A percentile compares a stretch with the other conserved stretches of the same genome.
phyloP scores from a whole-genome alignment of 116 monocot species.

The Zostera marina region DNA sequence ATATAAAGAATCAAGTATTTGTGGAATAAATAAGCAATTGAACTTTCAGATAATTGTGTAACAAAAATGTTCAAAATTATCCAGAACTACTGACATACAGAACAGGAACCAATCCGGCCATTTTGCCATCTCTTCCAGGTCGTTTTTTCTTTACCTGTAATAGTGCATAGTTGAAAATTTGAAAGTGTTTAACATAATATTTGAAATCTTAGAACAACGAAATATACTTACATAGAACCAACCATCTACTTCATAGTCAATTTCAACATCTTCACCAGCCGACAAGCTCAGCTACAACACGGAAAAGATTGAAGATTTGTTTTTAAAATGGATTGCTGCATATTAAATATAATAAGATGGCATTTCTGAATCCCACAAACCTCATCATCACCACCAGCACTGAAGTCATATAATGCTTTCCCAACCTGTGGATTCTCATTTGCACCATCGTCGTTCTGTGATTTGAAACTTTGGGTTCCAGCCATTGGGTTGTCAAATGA shows the following conservation, averaged over 20 bases:
- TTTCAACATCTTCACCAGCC: slow-evolving; percentile 91
- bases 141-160: slow-evolving; percentile 85
- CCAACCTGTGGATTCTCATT: slow-evolving; percentile 55
- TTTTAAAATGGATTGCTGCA: background rate
- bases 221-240: slow-evolving; percentile 83
- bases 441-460: slow-evolving; percentile 36
- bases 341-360: no score
- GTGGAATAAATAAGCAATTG: background rate
- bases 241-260: slow-evolving; percentile 96
- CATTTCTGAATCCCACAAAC: slow-evolving; percentile 15
- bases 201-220: background rate
- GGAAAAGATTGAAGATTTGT: background rate
- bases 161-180: background rate
- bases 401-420: slow-evolving; percentile 94
- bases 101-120: slow-evolving; percentile 88
- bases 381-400: slow-evolving; percentile 99
- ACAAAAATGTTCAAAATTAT: slow-evolving; percentile 5
- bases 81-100: slow-evolving; percentile 69
- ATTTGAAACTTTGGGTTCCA: slow-evolving; percentile 45
- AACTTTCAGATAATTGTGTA: background rate
- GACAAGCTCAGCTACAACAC: slow-evolving; percentile 56
- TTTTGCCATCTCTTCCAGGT: slow-evolving; percentile 89
- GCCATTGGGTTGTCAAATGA: slow-evolving; percentile 89
- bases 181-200: background rate
- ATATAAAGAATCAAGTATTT: background rate